Evolutionary conservation across 225 moss, liverwort and hornwort genomes (phyloP).

Genomic region (Sphagnum contortum): DNA sequence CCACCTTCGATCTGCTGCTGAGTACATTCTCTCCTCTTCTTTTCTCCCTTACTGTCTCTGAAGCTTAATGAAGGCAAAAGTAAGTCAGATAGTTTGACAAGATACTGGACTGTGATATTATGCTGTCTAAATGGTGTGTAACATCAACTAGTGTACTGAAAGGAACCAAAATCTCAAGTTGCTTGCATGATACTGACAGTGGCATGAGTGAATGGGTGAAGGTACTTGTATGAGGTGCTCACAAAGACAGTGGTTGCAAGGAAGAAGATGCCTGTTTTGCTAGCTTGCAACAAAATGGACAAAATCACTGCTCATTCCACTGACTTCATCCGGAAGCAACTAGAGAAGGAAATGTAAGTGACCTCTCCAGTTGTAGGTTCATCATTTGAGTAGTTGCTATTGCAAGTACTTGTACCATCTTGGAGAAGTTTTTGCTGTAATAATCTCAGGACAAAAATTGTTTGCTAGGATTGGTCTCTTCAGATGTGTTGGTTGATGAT

Average conservation of each 20-base stretch:
- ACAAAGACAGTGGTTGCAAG: conserved; percentile 65
- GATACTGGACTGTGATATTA: too few species aligned
- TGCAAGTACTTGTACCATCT: background rate
- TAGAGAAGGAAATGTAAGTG: conserved; percentile 95
- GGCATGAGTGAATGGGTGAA: conserved; percentile 13
- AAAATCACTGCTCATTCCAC: conserved; percentile 94
- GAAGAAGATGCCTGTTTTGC: conserved; percentile 69
- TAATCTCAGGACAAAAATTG: too few species aligned
- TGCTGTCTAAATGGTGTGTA: background rate
- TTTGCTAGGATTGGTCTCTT: too few species aligned
- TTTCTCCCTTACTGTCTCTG: background rate
- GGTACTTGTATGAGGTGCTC: conserved; percentile 84
- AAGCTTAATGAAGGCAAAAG: background rate
- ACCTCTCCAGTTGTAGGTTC: background rate
- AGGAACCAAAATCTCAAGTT: too few species aligned
- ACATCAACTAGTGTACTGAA: too few species aligned
- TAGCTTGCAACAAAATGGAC: conserved; percentile 97
- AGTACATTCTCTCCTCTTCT: conserved; percentile 28
- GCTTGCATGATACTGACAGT: conserved; percentile 2
- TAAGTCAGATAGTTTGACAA: too few species aligned
- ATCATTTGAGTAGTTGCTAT: background rate
- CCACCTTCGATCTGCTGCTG: conserved; percentile 71
- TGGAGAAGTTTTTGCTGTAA: too few species aligned
- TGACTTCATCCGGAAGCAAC: conserved; percentile 83
- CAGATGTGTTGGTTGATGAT: too few species aligned